Base-by-base conservation (phyloP, 345 rosid species). In the Citrus inodora region DNA sequence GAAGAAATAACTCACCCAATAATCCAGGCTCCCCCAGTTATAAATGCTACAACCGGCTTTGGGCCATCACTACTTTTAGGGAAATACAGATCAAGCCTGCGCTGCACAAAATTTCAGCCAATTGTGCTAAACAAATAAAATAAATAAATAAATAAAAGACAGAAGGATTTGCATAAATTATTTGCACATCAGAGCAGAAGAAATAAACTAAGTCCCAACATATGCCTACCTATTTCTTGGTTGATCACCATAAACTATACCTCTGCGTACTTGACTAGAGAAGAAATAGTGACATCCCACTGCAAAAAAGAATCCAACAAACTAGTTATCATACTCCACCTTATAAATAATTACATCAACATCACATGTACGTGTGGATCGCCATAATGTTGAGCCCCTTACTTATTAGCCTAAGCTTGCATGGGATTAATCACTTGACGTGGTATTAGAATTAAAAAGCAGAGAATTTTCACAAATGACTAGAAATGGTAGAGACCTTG, bases 21-120 rank as follows among this genome's bases (percentile, higher is more conserved):
- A 79, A 96, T 92, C 98, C 98, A 96, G 71, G 98, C 97, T 83
- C 99, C 99, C 40, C 99, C 98, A 25, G 98, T 94, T 72, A 96
- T 80, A 87, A 96, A 96, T 27, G 97, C 98, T 81, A 94, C 91
- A 28, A 94, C 97, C 21, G 98, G 99, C 84, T 90, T 96, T 73
- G 90, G 92, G 56, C 94, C 91, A 80, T 87, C 83, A 40, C 70
- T 80, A 81, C 84, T 86, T 78, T 89, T 90, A 13, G 99, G 99
- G 51, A 96, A 86, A 87, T 94, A 96, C 76, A 96, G 85, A 87
- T 96, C 99, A 74, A 96, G 93, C 88, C 99, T 96, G 90, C 77
- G 81, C 59, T 48, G 27, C 28, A 61, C 55, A 72, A 68, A 76
- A 25, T 24, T 71, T 48, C 28, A 40, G 64, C 17, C 28, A 53